A percentile compares a stretch with the other conserved stretches of the same genome.
phyloP scores from a whole-genome alignment of 257 asterid genomes.

The Hygrophila difformis region DNA sequence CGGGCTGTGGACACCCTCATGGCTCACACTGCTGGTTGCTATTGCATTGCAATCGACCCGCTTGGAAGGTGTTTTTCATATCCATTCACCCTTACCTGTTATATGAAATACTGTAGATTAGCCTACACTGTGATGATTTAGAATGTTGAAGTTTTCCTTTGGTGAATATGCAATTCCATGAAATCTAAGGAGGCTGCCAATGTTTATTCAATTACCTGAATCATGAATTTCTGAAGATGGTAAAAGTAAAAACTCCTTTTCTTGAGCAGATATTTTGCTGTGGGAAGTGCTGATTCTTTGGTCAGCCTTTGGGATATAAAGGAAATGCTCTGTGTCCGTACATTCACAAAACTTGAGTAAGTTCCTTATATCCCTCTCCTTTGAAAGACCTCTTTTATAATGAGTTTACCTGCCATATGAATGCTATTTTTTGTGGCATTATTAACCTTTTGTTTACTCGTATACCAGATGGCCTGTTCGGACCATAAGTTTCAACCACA shows the following conservation, averaged over 20 bases:
- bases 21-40: constrained; percentile 99
- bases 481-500: constrained; percentile 86
- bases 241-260: constrained; percentile 4
- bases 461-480: constrained; percentile 97
- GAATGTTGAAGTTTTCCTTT: constrained; percentile 6
- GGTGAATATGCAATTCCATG: not conserved
- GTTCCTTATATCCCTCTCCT: constrained; percentile 22
- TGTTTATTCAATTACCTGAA: not conserved
- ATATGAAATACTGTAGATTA: constrained; percentile 3
- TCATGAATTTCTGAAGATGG: not conserved
- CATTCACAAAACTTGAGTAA: constrained; percentile 91
- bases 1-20: constrained; percentile 64
- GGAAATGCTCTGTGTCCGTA: constrained; percentile 91
- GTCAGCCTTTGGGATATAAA: constrained; percentile 98
- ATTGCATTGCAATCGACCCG: constrained; percentile 97
- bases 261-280: constrained; percentile 70
- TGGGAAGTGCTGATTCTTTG: constrained; percentile 97
- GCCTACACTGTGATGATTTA: not conserved
- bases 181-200: not conserved
- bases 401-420: not conserved
- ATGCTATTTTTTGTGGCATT: no score
- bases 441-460: constrained; percentile 13
- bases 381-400: constrained; percentile 3
- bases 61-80: constrained; percentile 58
- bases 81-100: constrained; percentile 2